Evolutionary conservation across 1,139 yeast genomes (phyloP).

Genomic region (Yamadazyma siamensis): DNA sequence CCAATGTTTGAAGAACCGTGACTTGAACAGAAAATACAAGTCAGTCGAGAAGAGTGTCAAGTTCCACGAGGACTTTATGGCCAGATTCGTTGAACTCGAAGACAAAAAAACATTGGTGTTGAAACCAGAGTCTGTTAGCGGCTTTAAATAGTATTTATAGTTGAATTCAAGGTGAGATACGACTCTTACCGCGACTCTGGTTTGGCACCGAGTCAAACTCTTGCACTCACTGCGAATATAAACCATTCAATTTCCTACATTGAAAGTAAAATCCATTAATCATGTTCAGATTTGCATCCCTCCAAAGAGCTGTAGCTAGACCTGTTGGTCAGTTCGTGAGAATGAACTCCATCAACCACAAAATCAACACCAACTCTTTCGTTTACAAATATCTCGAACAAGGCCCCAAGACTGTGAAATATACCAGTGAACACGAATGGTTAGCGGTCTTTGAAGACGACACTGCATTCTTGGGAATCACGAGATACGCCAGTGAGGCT

Average conservation of each 20-base stretch:
- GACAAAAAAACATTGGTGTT: slow-evolving; percentile 5
- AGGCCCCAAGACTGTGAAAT: slow-evolving; percentile 57
- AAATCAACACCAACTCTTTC: slow-evolving; percentile 49
- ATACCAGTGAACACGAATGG: slow-evolving; percentile 96
- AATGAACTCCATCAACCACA: slow-evolving; percentile 43
- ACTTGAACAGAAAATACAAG: slow-evolving; percentile 3
- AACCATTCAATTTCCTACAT: too few species aligned
- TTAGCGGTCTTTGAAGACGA: slow-evolving; percentile 81
- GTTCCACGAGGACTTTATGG: slow-evolving; percentile 10
- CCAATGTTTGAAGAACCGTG: slow-evolving; percentile 9
- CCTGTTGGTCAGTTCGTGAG: slow-evolving; percentile 13
- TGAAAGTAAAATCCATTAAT: too few species aligned
- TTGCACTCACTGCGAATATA: too few species aligned
- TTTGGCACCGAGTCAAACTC: too few species aligned
- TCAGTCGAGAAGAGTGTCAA: slow-evolving; percentile 3
- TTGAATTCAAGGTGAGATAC: not conserved
- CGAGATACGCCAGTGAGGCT: slow-evolving; percentile 96
- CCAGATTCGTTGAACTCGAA: slow-evolving; percentile 7
- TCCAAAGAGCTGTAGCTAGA: slow-evolving; percentile 6
- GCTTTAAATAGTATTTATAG: slow-evolving; percentile 2
- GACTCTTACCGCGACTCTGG: slow-evolving; percentile 1
- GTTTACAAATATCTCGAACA: slow-evolving; percentile 48
- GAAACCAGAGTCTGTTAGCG: slow-evolving; percentile 8
- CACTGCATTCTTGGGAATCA: slow-evolving; percentile 83
- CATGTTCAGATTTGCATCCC: slow-evolving; percentile 9